Base-by-base conservation (phyloP, 371 early-diverging fungal species). In the Batrachochytrium dendrobatidis region DNA sequence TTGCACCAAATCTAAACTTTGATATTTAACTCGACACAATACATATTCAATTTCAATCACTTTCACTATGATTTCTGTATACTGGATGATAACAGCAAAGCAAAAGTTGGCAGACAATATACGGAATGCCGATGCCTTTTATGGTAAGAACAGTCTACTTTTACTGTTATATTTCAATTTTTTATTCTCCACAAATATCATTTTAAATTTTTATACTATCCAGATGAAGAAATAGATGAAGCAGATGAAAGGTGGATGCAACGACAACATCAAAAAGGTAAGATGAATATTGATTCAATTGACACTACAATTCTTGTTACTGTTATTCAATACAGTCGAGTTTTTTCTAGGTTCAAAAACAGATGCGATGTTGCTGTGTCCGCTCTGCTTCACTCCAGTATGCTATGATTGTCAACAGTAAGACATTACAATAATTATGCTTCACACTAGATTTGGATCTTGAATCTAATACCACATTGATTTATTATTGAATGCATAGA, bases 371-470 rank as follows among this genome's bases (percentile, higher is more conserved):
- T 66, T 86, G 15, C 71, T 80, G 0, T 86, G 87, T 45, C 86
- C 87, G 10, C 64, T 84, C 75, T 86, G 87, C 53, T 72, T 83
- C 39, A 77, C 81, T 17, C 70, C 76, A 12, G 56, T 86, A 2
- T 85, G 84, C 57, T 83, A 77, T 55, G 84, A 80, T 44, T 85
- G 84, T 51, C 86, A 86, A 66, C 74, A 76, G 85, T 85, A 77
- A 48, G 58, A 20, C 1, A 5, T 31, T 32, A 15, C 35, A 5
- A 30, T 30, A 15, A 29, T 10, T 5, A 24, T 35, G 30, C 22
- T 0, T 30, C 39, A 1, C 6, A 12, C 25, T 12, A 8, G 4
- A 10, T 22, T 22, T 53, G 25, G 30, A n/a, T 24, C 3, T 28
- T 1, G 22, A 43, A 15, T 57, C 50, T 56, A 6, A 46, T 12